Conservation (phyloP, 1,284 basidiomycete genomes). For the Baeospora myosura region DNA sequence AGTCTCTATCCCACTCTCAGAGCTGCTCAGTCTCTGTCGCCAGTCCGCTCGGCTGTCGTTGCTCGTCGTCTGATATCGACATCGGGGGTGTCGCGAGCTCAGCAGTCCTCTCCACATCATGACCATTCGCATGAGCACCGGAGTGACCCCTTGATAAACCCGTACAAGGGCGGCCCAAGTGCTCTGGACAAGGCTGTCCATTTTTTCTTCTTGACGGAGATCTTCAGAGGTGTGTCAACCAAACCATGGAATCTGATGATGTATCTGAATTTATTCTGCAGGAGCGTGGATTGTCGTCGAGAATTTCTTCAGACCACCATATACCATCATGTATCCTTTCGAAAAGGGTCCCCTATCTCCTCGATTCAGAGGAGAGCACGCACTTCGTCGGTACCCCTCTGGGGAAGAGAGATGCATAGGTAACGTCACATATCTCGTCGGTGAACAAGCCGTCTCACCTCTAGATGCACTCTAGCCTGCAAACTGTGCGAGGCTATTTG, state of each 20-base stretch:
- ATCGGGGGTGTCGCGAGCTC: slow-evolving; percentile 23
- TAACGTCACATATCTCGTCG: slow-evolving; percentile 24
- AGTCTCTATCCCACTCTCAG: too few species aligned
- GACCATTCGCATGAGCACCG: slow-evolving; percentile 18
- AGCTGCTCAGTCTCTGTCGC: too few species aligned
- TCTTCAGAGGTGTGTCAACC: slow-evolving; percentile 73
- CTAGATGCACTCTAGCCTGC: slow-evolving; percentile 58
- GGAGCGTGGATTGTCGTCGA: slow-evolving; percentile 99
- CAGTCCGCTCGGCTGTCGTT: too few species aligned
- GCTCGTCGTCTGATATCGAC: slow-evolving; percentile 41
- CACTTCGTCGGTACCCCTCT: slow-evolving; percentile 94
- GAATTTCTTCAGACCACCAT: slow-evolving; percentile 95
- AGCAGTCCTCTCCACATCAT: slow-evolving; percentile 31
- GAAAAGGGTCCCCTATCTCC: slow-evolving; percentile 98
- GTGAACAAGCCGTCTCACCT: neutral
- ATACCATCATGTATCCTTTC: slow-evolving; percentile 97
- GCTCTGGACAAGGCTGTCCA: slow-evolving; percentile 95
- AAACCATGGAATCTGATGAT: neutral
- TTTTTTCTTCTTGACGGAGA: slow-evolving; percentile 98
- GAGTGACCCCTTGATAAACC: slow-evolving; percentile 45
- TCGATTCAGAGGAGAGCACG: slow-evolving; percentile 98
- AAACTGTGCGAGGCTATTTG: slow-evolving; percentile 99
- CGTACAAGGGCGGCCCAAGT: slow-evolving; percentile 74
- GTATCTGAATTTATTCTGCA: slow-evolving; percentile 26
- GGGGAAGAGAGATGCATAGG: slow-evolving; percentile 99